Conservation (phyloP, 176 grass and related monocot species). For the Saccharum officinarum region DNA sequence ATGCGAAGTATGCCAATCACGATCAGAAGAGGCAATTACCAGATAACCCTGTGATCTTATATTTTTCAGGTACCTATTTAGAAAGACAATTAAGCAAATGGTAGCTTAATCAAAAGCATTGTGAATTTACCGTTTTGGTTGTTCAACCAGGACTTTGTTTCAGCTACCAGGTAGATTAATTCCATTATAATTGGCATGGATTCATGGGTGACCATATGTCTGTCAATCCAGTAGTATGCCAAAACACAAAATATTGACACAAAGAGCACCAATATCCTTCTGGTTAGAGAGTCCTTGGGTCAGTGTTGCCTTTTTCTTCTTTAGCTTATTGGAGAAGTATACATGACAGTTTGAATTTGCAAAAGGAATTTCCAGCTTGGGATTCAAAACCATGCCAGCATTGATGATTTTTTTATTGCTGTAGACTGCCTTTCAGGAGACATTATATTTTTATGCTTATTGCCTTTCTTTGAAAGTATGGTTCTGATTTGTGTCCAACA, state of each 20-base stretch:
- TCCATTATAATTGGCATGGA: background rate
- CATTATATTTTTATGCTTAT: constrained; percentile 5
- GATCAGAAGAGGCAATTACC: background rate
- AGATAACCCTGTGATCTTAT: background rate
- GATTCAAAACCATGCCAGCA: background rate
- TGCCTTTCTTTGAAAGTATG: background rate
- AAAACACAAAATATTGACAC: background rate
- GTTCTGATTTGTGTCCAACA: background rate
- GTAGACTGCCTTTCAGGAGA: background rate
- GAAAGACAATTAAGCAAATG: background rate
- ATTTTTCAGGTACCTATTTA: background rate
- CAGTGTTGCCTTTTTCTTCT: background rate
- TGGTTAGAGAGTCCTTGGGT: background rate
- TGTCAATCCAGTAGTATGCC: background rate
- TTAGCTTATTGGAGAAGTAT: background rate
- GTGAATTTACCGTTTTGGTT: background rate
- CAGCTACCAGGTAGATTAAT: background rate
- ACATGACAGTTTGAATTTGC: background rate
- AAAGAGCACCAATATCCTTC: background rate
- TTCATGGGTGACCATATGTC: background rate
- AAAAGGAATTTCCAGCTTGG: background rate
- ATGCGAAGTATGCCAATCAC: background rate
- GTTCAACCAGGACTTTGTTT: background rate
- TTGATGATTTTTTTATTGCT: background rate
- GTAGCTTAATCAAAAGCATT: background rate